phyloP scores from a whole-genome alignment of 768 basidiomycete genomes.

The Paxillus rubicundulus region DNA sequence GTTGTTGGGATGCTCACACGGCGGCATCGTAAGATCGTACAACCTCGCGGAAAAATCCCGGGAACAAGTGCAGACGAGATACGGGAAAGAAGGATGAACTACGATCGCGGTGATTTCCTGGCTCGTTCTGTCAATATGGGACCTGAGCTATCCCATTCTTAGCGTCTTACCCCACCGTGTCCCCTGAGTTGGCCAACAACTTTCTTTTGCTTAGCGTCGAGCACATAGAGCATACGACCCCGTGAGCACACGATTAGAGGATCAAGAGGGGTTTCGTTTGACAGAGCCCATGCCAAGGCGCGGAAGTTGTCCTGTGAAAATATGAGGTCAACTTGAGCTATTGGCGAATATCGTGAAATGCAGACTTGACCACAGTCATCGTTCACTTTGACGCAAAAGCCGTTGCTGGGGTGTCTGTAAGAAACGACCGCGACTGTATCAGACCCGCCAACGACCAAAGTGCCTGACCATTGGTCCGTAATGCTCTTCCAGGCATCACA shows the following conservation, averaged over 20 bases:
- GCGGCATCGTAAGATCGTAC: constrained; percentile 53
- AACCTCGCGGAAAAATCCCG: constrained; percentile 68
- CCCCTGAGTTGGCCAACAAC: constrained; percentile 55
- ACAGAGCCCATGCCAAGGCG: constrained; percentile 60
- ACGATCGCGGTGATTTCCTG: constrained; percentile 62
- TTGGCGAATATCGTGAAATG: neutral
- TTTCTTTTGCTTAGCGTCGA: constrained; percentile 41
- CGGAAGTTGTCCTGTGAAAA: constrained; percentile 22
- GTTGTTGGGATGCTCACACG: constrained; percentile 42
- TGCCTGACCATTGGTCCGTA: constrained; percentile 47
- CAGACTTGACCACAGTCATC: constrained; percentile 19
- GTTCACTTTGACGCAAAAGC: constrained; percentile 37
- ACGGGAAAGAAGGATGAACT: constrained; percentile 56
- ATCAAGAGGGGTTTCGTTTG: constrained; percentile 41
- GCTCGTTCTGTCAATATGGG: constrained; percentile 31
- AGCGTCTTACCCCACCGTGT: constrained; percentile 65
- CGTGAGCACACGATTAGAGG: constrained; percentile 60
- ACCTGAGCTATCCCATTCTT: neutral
- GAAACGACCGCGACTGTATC: constrained; percentile 39
- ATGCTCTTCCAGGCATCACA: constrained; percentile 43
- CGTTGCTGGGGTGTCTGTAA: constrained; percentile 15
- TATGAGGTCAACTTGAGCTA: constrained; percentile 5
- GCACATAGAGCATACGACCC: constrained; percentile 54
- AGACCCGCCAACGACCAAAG: constrained; percentile 48
- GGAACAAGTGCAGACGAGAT: constrained; percentile 69